Conservation (phyloP, 805 yeast species). For the Cyberlindnera saturnus region DNA sequence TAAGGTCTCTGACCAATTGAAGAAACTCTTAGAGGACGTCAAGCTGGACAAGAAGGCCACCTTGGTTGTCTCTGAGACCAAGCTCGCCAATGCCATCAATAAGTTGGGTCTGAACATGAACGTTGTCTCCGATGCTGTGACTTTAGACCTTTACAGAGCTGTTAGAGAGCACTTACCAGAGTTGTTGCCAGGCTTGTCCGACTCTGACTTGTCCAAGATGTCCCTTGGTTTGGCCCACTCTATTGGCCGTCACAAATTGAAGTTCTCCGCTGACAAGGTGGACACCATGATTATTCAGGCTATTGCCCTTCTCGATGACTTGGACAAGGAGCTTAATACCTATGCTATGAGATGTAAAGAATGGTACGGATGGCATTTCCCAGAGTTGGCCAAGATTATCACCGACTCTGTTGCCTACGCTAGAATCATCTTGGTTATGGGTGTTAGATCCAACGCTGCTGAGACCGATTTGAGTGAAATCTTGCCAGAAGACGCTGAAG, state of each 20-base stretch:
- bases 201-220: constrained; percentile 83
- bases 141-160: constrained; percentile 92
- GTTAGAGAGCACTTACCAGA: constrained; percentile 92
- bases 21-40: constrained; percentile 66
- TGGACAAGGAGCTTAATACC: constrained; percentile 96
- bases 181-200: constrained; percentile 87
- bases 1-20: constrained; percentile 80
- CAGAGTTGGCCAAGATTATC: constrained; percentile 96
- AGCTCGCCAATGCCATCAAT: constrained; percentile 93
- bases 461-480: constrained; percentile 87
- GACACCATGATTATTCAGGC: constrained; percentile 99
- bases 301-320: constrained; percentile 90
- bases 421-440: constrained; percentile 89
- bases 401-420: constrained; percentile 96
- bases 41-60: constrained; percentile 80
- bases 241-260: constrained; percentile 95
- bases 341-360: constrained; percentile 99
- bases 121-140: constrained; percentile 91
- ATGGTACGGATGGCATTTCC: constrained; percentile 99
- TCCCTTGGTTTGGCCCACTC: constrained; percentile 98
- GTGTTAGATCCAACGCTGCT: constrained; percentile 84
- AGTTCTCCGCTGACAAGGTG: constrained; percentile 96
- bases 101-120: constrained; percentile 83
- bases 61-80: constrained; percentile 89
- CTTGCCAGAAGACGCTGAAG: constrained; percentile 89